A percentile compares a stretch with the other conserved stretches of the same genome.
Conservation (phyloP, 192 early-diverging fungal species). For the Rhizophlyctis rosea region DNA sequence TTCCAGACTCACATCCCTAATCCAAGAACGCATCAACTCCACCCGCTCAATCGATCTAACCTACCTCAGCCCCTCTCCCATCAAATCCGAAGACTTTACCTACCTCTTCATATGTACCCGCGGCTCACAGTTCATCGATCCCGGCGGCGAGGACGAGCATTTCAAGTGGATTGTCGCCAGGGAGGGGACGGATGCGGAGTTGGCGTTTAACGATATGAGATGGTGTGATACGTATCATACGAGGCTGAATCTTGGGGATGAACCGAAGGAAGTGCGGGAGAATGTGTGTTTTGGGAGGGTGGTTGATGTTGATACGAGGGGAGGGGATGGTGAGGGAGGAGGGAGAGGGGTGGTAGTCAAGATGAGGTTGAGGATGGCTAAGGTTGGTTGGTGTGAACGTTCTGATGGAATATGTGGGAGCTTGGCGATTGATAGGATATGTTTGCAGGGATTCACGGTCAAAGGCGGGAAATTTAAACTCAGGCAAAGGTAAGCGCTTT, state of each 20-base stretch:
- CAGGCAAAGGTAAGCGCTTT: neutral
- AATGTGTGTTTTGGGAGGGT: constrained; percentile 27
- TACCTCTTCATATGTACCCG: neutral
- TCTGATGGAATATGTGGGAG: constrained; percentile 3
- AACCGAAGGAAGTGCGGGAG: constrained; percentile 8
- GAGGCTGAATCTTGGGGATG: constrained; percentile 7
- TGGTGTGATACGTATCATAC: neutral
- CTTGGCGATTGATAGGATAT: neutral
- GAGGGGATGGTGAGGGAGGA: constrained; percentile 1
- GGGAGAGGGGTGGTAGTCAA: constrained; percentile 3
- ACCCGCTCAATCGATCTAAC: constrained; percentile 5
- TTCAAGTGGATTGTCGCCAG: constrained; percentile 7
- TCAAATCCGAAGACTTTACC: neutral
- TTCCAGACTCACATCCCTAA: constrained; percentile 3
- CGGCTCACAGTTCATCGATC: neutral
- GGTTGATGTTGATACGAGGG: neutral
- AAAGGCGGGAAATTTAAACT: neutral
- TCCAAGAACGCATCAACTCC: neutral
- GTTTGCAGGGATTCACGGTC: constrained; percentile 6
- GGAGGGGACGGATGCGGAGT: constrained; percentile 1
- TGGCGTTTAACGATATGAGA: constrained; percentile 30
- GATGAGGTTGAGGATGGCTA: constrained; percentile 7
- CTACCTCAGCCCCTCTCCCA: neutral
- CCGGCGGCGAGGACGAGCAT: neutral
- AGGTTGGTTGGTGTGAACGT: constrained; percentile 11